Conservation (phyloP, 140 eudicot species). For the Eryngium alpinum region DNA sequence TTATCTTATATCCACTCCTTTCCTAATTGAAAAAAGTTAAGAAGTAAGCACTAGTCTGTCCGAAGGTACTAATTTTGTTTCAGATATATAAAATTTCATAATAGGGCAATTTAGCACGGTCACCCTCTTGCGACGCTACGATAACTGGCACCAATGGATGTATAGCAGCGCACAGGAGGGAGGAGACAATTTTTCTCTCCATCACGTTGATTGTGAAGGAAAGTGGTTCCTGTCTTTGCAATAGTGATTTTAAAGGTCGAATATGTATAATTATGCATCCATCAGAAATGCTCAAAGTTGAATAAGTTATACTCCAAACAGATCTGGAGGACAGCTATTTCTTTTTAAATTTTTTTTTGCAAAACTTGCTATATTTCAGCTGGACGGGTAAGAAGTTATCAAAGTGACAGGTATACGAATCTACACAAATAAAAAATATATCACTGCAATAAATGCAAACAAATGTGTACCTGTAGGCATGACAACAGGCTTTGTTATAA, state of each 20-base stretch:
- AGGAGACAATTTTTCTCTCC: not conserved
- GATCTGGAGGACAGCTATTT: too few species aligned
- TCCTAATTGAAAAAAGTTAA: not conserved
- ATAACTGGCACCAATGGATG: not conserved
- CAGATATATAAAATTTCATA: too few species aligned
- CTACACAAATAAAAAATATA: not conserved
- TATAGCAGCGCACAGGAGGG: not conserved
- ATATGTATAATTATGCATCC: too few species aligned
- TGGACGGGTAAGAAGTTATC: not conserved
- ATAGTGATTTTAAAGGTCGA: too few species aligned
- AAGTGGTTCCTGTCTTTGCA: not conserved
- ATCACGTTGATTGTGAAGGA: not conserved
- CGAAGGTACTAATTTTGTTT: not conserved
- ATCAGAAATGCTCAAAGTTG: too few species aligned
- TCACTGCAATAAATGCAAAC: slow-evolving; percentile 8
- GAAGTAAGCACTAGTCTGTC: not conserved
- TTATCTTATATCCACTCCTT: not conserved
- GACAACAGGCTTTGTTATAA: slow-evolving; percentile 97
- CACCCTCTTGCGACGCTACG: too few species aligned
- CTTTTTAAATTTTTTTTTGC: too few species aligned
- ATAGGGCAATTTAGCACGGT: too few species aligned
- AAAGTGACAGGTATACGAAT: not conserved
- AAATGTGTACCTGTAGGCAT: slow-evolving; percentile 71
- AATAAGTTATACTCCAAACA: too few species aligned
- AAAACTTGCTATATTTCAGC: too few species aligned